Evolutionary conservation across 148 eudicot genomes (phyloP).

Genomic region (Fagopyrum tataricum): DNA sequence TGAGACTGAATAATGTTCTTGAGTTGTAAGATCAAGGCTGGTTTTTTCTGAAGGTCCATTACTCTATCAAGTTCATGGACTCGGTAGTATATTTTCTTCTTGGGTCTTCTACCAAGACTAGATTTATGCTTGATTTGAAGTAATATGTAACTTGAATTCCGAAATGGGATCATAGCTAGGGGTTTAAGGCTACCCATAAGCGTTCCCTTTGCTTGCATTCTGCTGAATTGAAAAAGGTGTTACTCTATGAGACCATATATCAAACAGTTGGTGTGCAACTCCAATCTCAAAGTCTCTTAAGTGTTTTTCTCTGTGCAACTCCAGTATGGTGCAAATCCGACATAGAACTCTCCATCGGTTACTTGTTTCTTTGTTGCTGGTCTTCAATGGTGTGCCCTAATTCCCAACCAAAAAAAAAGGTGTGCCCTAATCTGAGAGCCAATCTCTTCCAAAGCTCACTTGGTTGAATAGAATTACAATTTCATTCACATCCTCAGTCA

Average conservation of each 20-base stretch:
- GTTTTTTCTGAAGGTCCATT: conserved; percentile 83
- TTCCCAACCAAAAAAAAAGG: no score
- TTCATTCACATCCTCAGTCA: no score
- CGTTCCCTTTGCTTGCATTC: conserved; percentile 18
- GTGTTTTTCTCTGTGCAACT: not conserved
- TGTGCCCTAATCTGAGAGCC: no score
- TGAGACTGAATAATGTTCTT: conserved; percentile 66
- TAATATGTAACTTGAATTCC: conserved; percentile 30
- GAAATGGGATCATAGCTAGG: conserved; percentile 19
- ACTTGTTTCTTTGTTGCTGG: no score
- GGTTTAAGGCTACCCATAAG: conserved; percentile 4
- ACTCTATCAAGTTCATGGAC: conserved; percentile 76
- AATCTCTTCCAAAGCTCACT: no score
- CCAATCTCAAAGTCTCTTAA: not conserved
- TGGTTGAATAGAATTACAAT: no score
- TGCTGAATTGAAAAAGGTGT: not conserved
- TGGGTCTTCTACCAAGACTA: conserved; percentile 60
- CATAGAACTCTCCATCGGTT: no score
- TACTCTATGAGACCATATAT: conserved; percentile 11
- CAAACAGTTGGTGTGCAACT: conserved; percentile 13
- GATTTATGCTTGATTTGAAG: conserved; percentile 51
- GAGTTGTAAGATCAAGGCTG: conserved; percentile 50
- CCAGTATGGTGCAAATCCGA: no score
- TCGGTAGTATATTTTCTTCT: conserved; percentile 65
- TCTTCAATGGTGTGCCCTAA: no score